Percentiles rank a stretch among this genome's conserved stretches.
Conservation (phyloP, 2,329 filamentous ascomycete species). For the Sporothrix brasiliensis region DNA sequence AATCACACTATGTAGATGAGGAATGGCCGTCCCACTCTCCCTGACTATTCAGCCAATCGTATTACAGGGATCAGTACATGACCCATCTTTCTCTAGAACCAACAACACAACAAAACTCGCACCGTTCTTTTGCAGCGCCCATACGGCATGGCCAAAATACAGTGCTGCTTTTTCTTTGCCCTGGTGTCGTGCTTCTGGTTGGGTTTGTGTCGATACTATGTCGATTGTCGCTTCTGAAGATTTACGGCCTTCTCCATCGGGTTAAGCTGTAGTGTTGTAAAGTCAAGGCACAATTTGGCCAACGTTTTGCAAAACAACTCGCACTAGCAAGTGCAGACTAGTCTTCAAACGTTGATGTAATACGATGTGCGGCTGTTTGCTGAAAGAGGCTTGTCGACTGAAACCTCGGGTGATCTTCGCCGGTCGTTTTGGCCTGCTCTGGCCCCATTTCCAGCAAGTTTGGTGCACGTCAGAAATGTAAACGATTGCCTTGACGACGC, state of each 20-base stretch:
- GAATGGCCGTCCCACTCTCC: slow-evolving; percentile 7
- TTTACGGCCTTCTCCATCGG: background rate
- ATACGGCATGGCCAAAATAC: background rate
- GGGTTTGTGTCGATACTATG: background rate
- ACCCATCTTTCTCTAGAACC: slow-evolving; percentile 9
- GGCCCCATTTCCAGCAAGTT: background rate
- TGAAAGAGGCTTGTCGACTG: background rate
- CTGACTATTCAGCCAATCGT: slow-evolving; percentile 21
- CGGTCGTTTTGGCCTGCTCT: slow-evolving; percentile 1
- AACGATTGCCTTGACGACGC: slow-evolving; percentile 22
- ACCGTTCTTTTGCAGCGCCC: background rate
- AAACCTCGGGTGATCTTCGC: slow-evolving; percentile 15
- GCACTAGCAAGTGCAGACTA: too few species aligned
- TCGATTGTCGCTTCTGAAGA: background rate
- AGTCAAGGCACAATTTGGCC: background rate
- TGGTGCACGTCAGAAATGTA: background rate
- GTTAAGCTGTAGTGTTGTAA: background rate
- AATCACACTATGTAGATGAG: background rate
- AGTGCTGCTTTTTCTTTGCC: background rate
- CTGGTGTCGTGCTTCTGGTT: background rate
- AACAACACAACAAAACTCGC: slow-evolving; percentile 1
- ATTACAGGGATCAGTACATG: background rate
- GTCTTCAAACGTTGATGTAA: too few species aligned
- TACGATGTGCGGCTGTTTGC: too few species aligned
- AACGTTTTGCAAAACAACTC: too few species aligned